These are phyloP conservation scores for Cercospora sesami DNA, from an alignment of 2,329 filamentous ascomycete species.

Conservation along the genomic window DNA sequence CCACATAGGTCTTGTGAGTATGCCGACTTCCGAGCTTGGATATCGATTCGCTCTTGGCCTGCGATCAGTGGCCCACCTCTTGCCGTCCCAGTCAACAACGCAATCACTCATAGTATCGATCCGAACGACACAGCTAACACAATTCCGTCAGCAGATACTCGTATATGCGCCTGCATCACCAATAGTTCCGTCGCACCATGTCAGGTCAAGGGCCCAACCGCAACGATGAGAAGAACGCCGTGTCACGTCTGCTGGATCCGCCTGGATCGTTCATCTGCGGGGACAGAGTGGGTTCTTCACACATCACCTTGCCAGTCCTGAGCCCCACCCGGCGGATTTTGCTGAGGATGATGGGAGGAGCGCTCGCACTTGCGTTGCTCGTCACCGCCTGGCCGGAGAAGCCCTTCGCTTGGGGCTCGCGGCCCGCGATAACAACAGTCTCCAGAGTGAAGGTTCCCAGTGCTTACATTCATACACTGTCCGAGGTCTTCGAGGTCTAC, in stretches of 20 bases:
- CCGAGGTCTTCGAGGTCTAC: constrained; percentile 69
- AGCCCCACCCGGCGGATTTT: constrained; percentile 4
- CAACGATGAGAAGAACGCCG: constrained; percentile 13
- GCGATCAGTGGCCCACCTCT: constrained; percentile 5
- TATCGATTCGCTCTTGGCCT: constrained; percentile 1
- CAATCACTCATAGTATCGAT: background rate
- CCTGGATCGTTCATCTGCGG: constrained; percentile 15
- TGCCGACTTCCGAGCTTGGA: constrained; percentile 14
- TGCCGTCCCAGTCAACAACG: background rate
- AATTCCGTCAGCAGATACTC: constrained; percentile 11
- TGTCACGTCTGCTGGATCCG: constrained; percentile 9
- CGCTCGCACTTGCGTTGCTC: constrained; percentile 13
- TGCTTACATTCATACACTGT: constrained; percentile 35
- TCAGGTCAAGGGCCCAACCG: constrained; percentile 14
- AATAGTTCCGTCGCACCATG: constrained; percentile 1
- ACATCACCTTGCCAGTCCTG: constrained; percentile 15
- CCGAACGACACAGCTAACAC: constrained; percentile 16
- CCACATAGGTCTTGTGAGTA: constrained; percentile 14
- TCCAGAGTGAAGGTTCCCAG: constrained; percentile 10
- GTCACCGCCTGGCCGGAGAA: background rate
- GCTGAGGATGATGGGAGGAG: constrained; percentile 15
- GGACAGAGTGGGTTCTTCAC: constrained; percentile 19
- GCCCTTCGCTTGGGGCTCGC: background rate
- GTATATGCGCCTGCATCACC: constrained; percentile 12
- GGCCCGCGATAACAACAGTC: background rate